phyloP scores from a whole-genome alignment of 768 basidiomycete species.

The Clitopilus hobsonii region DNA sequence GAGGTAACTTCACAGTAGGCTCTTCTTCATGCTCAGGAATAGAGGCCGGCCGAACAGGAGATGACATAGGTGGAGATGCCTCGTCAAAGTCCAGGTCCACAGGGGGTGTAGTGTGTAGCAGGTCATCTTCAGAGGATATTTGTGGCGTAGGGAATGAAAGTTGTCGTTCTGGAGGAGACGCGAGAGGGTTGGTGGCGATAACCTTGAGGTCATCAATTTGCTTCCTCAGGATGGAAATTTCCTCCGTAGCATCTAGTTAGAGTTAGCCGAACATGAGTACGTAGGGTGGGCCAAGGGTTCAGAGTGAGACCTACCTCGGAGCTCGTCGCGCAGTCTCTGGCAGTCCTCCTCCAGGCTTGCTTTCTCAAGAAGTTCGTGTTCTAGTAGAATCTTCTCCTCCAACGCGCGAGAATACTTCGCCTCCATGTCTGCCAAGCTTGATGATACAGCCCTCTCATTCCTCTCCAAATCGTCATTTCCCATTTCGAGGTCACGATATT shows the following conservation, averaged over 20 bases:
- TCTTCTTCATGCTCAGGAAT: slow-evolving; percentile 26
- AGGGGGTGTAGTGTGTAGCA: slow-evolving; percentile 55
- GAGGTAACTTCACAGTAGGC: background rate
- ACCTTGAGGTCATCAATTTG: slow-evolving; percentile 43
- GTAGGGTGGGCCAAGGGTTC: background rate
- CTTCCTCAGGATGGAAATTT: slow-evolving; percentile 79
- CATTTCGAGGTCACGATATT: slow-evolving; percentile 88
- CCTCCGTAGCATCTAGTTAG: slow-evolving; percentile 74
- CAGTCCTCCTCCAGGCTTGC: slow-evolving; percentile 85
- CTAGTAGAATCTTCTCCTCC: slow-evolving; percentile 95
- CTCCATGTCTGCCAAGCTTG: slow-evolving; percentile 80
- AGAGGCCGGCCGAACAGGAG: slow-evolving; percentile 16
- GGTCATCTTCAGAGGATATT: slow-evolving; percentile 44
- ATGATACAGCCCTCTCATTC: slow-evolving; percentile 85
- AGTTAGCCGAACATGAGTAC: slow-evolving; percentile 11
- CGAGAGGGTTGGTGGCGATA: slow-evolving; percentile 17
- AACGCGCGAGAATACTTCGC: slow-evolving; percentile 84
- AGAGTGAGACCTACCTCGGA: slow-evolving; percentile 64
- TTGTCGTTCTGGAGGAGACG: slow-evolving; percentile 10
- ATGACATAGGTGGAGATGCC: background rate
- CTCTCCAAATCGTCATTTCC: slow-evolving; percentile 97
- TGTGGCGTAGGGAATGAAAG: background rate
- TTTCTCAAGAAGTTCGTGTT: slow-evolving; percentile 92
- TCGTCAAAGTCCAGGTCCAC: slow-evolving; percentile 59
- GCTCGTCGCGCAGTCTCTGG: slow-evolving; percentile 88